phyloP scores from a whole-genome alignment of 345 rosid genomes.

The Aegle marmelos region DNA sequence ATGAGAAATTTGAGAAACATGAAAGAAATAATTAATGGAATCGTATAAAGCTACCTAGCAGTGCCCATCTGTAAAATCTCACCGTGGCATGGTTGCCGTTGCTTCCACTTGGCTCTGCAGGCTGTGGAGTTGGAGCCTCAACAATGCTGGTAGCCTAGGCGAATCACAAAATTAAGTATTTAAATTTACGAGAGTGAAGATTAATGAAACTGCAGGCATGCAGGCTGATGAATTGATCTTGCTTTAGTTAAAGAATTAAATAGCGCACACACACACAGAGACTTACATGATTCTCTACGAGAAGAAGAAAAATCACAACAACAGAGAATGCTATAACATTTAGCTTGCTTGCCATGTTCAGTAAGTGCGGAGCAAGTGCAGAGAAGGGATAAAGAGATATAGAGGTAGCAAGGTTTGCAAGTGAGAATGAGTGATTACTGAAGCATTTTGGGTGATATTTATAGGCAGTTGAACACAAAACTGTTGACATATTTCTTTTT shows the following conservation, averaged over 20 bases:
- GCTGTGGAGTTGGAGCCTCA: constrained; percentile 45
- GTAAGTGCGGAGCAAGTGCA: background rate
- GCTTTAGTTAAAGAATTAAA: background rate
- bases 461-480: background rate
- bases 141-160: constrained; percentile 22
- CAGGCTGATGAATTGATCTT: too few relatives aligned
- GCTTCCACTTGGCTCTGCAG: constrained; percentile 14
- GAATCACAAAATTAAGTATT: background rate
- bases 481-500: background rate
- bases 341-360: background rate
- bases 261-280: background rate
- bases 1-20: background rate
- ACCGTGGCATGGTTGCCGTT: constrained; percentile 25
- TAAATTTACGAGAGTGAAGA: background rate
- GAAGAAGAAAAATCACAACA: background rate
- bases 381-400: background rate
- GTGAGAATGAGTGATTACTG: background rate
- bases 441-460: background rate
- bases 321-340: background rate
- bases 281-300: constrained; percentile 6
- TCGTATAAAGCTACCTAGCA: too few relatives aligned
- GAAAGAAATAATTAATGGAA: background rate
- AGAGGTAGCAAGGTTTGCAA: background rate
- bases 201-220: background rate
- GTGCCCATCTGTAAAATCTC: background rate